Percentiles rank a stretch among this genome's conserved stretches.
Evolutionary conservation across 495 filamentous ascomycete species (phyloP).

Genomic region (Oidiodendron maius): DNA sequence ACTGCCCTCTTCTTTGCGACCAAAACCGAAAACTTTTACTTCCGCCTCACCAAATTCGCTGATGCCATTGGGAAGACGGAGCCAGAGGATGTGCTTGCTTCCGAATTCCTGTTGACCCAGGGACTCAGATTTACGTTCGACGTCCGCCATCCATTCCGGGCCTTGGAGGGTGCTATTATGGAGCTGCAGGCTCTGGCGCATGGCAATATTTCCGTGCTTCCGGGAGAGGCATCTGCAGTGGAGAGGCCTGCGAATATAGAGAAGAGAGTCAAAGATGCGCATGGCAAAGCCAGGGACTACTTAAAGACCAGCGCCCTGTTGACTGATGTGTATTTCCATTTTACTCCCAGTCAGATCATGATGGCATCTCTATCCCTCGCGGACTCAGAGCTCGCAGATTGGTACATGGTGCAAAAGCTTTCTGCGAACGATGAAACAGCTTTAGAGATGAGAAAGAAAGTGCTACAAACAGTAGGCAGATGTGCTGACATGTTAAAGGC

Average conservation of each 20-base stretch:
- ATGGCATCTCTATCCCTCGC: conserved; percentile 69
- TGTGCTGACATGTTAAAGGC: conserved; percentile 43
- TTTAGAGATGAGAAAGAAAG: conserved; percentile 32
- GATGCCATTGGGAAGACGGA: conserved; percentile 56
- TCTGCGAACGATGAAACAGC: conserved; percentile 19
- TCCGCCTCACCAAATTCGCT: conserved; percentile 55
- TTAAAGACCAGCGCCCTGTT: conserved; percentile 75
- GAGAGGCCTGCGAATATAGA: conserved; percentile 17
- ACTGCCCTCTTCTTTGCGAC: conserved; percentile 86
- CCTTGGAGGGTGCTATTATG: conserved; percentile 78
- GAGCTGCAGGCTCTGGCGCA: conserved; percentile 62
- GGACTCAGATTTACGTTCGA: conserved; percentile 92
- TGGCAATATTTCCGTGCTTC: conserved; percentile 32
- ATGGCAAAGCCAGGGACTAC: conserved; percentile 61
- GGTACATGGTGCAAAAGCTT: conserved; percentile 71
- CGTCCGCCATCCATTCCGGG: conserved; percentile 84
- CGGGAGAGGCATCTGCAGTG: neutral
- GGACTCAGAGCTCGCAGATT: conserved; percentile 64
- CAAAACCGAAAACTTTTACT: conserved; percentile 83
- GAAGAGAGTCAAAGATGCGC: conserved; percentile 58
- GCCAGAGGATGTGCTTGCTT: conserved; percentile 73
- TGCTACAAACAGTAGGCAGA: conserved; percentile 39
- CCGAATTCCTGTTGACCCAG: conserved; percentile 87
- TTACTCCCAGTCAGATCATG: conserved; percentile 91
- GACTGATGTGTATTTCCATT: conserved; percentile 93